A percentile compares a stretch with the other conserved stretches of the same genome.
Conservation (phyloP, 768 basidiomycete species). For the Boletus fagicola region DNA sequence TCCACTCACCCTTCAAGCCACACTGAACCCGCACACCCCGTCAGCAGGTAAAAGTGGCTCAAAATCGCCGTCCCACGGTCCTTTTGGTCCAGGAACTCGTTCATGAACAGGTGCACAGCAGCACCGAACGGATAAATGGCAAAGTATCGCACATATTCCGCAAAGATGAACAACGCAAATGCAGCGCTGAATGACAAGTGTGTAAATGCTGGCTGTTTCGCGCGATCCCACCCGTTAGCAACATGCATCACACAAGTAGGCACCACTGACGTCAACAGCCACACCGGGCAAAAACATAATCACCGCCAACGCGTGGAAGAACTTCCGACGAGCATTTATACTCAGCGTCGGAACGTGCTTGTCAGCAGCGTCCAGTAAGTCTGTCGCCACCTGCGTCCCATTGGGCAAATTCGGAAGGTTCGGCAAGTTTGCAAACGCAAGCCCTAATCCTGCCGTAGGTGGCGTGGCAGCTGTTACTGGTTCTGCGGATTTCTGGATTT, state of each 20-base stretch:
- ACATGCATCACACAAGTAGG: conserved; percentile 3
- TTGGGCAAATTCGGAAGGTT: conserved; percentile 53
- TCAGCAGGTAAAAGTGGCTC: conserved; percentile 95
- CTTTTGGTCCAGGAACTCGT: conserved; percentile 94
- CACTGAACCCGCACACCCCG: conserved; percentile 89
- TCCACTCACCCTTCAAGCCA: conserved; percentile 90
- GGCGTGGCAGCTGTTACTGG: conserved; percentile 8
- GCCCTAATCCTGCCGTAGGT: conserved; percentile 30
- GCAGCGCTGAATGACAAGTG: conserved; percentile 94
- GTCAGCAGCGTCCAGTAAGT: conserved; percentile 80
- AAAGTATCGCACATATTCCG: conserved; percentile 98
- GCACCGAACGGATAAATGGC: conserved; percentile 97
- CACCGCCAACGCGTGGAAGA: conserved; percentile 94
- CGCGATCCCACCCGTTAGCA: conserved; percentile 13
- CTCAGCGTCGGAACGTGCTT: conserved; percentile 87
- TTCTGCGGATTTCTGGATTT: conserved; percentile 22
- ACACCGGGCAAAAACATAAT: conserved; percentile 97
- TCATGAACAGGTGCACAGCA: conserved; percentile 91
- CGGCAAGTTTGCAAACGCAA: conserved; percentile 45
- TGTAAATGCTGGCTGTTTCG: conserved; percentile 85
- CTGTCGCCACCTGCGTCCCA: conserved; percentile 58
- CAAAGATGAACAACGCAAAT: conserved; percentile 92
- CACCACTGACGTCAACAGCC: conserved; percentile 75
- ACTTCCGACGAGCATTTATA: conserved; percentile 91
- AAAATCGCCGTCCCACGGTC: conserved; percentile 95